Percentiles rank a stretch among this genome's conserved stretches.
Conservation (phyloP, 805 yeast species). For the Candida maltosa region DNA sequence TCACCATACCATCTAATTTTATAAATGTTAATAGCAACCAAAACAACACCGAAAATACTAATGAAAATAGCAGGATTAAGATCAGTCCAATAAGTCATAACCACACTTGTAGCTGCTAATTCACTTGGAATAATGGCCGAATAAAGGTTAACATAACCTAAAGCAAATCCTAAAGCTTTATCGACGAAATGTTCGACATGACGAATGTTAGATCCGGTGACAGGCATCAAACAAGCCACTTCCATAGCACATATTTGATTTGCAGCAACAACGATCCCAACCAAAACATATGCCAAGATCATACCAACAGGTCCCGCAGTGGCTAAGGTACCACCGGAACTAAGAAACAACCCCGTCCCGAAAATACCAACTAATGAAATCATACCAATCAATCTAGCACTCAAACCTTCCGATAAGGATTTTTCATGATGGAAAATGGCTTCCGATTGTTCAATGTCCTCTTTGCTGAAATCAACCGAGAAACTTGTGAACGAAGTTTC, state of each 20-base stretch:
- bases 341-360: constrained; percentile 46
- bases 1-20: constrained; percentile 36
- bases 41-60: constrained; percentile 35
- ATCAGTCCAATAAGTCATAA: constrained; percentile 44
- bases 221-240: constrained; percentile 34
- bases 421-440: constrained; percentile 13
- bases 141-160: constrained; percentile 44
- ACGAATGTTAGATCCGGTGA: constrained; percentile 31
- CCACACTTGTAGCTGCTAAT: constrained; percentile 45
- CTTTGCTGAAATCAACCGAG: neutral
- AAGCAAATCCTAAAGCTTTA: constrained; percentile 44
- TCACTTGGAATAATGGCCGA: constrained; percentile 35
- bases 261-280: constrained; percentile 41
- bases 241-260: constrained; percentile 41
- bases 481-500: neutral
- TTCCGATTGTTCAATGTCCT: constrained; percentile 3
- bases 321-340: constrained; percentile 48
- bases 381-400: constrained; percentile 17
- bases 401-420: constrained; percentile 12
- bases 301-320: constrained; percentile 44
- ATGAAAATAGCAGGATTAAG: constrained; percentile 46
- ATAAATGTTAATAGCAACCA: constrained; percentile 30
- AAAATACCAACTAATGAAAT: constrained; percentile 23
- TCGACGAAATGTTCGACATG: constrained; percentile 39
- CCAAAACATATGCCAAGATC: constrained; percentile 45